Percentiles rank a stretch among this genome's conserved stretches.
These are phyloP conservation scores for Vanrija pseudolonga DNA, from an alignment of 1,284 basidiomycete genomes.

Conservation along the genomic window DNA sequence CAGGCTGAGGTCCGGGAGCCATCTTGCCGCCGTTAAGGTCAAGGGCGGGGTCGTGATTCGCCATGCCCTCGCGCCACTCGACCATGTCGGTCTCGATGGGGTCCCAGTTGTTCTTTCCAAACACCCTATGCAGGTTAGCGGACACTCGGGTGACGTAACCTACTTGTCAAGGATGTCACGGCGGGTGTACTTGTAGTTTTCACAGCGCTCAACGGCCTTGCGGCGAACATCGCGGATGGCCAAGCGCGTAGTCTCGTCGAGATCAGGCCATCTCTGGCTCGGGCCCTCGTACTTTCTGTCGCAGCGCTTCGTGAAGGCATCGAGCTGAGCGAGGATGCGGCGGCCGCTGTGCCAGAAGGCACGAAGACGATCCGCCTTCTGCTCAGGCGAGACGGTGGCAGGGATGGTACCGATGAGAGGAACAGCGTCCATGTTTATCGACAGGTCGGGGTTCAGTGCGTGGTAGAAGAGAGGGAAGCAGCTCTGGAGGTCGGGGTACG, in stretches of 20 bases:
- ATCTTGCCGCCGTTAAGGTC: slow-evolving; percentile 23
- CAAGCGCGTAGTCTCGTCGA: slow-evolving; percentile 37
- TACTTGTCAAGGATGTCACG: slow-evolving; percentile 49
- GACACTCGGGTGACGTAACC: slow-evolving; percentile 10
- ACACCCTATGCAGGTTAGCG: slow-evolving; percentile 12
- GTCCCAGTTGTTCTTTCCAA: slow-evolving; percentile 45
- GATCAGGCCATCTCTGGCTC: slow-evolving; percentile 31
- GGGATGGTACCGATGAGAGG: slow-evolving; percentile 48
- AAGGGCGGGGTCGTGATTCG: slow-evolving; percentile 37
- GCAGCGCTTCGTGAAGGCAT: slow-evolving; percentile 43
- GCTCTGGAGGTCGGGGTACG: slow-evolving; percentile 37
- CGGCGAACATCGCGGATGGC: slow-evolving; percentile 44
- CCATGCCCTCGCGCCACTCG: slow-evolving; percentile 33
- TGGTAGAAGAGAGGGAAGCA: slow-evolving; percentile 48
- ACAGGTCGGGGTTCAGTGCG: slow-evolving; percentile 41
- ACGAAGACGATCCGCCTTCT: slow-evolving; percentile 39
- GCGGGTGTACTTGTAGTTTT: slow-evolving; percentile 51
- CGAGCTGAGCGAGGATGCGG: slow-evolving; percentile 43
- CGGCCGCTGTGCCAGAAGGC: slow-evolving; percentile 42
- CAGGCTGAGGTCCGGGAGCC: neutral
- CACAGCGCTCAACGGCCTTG: slow-evolving; percentile 48
- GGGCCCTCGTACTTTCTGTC: slow-evolving; percentile 43
- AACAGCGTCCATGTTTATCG: slow-evolving; percentile 44
- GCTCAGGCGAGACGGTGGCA: slow-evolving; percentile 27
- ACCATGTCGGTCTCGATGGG: slow-evolving; percentile 43